Base-by-base conservation (phyloP, 257 asterid genomes). In the Salvia hispanica region DNA sequence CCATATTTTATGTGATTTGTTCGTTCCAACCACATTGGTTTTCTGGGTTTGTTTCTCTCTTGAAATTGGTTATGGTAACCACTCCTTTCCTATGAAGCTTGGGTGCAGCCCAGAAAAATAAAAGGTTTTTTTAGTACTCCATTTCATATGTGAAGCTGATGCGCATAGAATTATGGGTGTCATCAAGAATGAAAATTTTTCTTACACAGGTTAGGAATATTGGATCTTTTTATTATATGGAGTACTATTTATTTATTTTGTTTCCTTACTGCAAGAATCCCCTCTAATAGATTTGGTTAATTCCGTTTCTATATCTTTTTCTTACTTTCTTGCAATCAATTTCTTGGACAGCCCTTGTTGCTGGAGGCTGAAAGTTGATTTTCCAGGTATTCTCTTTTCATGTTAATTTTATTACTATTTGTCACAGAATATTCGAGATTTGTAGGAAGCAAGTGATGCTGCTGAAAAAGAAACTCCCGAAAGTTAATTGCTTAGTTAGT, bases 1-100 rank as follows among this genome's bases (percentile, higher is more conserved):
- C 11, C 39, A 58, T 75, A 75, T 70, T 75, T 75, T 69, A 75
- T 75, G 68, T 63, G 72, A 58, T 44, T 48, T 58, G 59, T 62
- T 33, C 15, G 3, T 60, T 21, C 43, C 12, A n/a, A 62, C 10
- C 9, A 31, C 4, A 64, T 72, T 59, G 33, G 51, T 39, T 46
- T 46, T 36, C 28, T 45, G 42, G n/a, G 40, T 58, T 42, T 50
- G 44, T 10, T 33, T 25, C 13, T 47, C 69, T 61, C 72, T 28
- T 61, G 12, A 9, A 34, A 48, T 51, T 71, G 33, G 54, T 16
- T 33, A n/a, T 72, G 72, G 71, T 52, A 52, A 59, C 44, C 37
- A 69, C 61, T 36, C 34, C 11, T 44, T 51, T 45, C 3, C 13
- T 10, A 14, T 42, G 61, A 42, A 48, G 60, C 9, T 16, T 44